Evolutionary conservation across 345 rosid species (phyloP).

Genomic region (Isatis tinctoria): DNA sequence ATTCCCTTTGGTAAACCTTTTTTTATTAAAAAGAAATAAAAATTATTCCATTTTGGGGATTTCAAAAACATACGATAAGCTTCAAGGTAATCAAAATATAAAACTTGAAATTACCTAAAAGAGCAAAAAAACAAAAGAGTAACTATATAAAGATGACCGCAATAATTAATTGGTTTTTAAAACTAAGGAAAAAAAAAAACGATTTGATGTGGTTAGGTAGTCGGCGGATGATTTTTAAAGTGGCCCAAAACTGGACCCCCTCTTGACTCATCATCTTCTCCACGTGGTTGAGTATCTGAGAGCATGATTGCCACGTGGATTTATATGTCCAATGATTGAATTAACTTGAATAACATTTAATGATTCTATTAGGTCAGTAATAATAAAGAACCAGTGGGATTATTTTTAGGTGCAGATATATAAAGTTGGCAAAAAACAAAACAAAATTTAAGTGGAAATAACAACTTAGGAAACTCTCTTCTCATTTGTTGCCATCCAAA

Average conservation of each 20-base stretch:
- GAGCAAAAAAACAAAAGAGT: conserved; percentile 14
- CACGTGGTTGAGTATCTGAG: conserved; percentile 24
- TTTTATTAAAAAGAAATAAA: neutral
- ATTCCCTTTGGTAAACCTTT: conserved; percentile 13
- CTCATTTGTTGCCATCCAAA: neutral
- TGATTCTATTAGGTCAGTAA: neutral
- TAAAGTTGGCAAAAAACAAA: neutral
- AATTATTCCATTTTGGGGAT: conserved; percentile 5
- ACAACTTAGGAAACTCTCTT: neutral
- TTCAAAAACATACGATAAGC: neutral
- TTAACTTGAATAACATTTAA: conserved; percentile 3
- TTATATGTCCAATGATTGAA: conserved; percentile 18
- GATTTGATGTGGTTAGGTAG: conserved; percentile 25
- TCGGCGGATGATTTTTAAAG: conserved; percentile 5
- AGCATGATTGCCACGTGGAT: conserved; percentile 27
- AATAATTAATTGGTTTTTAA: neutral
- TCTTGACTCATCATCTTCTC: conserved; percentile 18
- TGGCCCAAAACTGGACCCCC: conserved; percentile 1
- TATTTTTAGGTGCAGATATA: conserved; percentile 11
- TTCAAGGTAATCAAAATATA: neutral
- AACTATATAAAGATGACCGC: neutral
- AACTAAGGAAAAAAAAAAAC: neutral
- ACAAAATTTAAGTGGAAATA: neutral
- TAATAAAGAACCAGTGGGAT: neutral
- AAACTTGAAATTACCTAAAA: neutral